phyloP scores from a whole-genome alignment of 495 filamentous ascomycete genomes.

The Podospora sp. region DNA sequence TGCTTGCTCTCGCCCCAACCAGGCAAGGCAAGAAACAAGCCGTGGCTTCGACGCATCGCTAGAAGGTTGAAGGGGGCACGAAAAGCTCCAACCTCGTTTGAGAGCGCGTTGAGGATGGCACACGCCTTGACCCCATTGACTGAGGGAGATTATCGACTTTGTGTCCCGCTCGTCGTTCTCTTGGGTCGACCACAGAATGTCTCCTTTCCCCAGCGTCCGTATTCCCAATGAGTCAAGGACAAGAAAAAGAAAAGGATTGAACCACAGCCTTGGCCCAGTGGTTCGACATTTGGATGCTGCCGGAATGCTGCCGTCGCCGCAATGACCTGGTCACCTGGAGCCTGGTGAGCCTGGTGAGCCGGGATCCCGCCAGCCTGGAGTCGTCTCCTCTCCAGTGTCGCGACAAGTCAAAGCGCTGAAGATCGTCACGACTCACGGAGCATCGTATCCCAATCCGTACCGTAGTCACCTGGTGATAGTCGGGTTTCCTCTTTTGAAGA shows the following conservation, averaged over 20 bases:
- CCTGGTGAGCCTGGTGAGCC: no score
- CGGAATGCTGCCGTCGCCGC: not conserved
- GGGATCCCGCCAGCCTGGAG: no score
- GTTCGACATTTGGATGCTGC: not conserved
- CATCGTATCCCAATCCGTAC: slow-evolving; percentile 1
- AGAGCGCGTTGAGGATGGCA: not conserved
- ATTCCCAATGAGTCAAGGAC: slow-evolving; percentile 13
- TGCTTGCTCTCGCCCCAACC: not conserved
- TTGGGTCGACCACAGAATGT: slow-evolving; percentile 10
- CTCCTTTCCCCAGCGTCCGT: slow-evolving; percentile 17
- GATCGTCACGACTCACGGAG: not conserved
- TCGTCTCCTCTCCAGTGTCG: not conserved
- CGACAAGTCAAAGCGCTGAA: slow-evolving; percentile 11
- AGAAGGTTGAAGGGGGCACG: not conserved
- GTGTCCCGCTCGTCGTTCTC: slow-evolving; percentile 13
- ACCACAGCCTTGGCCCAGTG: slow-evolving; percentile 5
- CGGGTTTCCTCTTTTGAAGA: not conserved
- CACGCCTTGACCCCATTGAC: slow-evolving; percentile 8
- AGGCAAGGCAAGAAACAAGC: not conserved
- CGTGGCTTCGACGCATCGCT: not conserved
- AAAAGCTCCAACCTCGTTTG: not conserved
- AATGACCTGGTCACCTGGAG: slow-evolving; percentile 6
- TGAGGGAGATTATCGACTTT: slow-evolving; percentile 20
- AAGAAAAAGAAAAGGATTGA: slow-evolving; percentile 1
- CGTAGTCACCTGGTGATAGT: not conserved